A percentile compares a stretch with the other conserved stretches of the same genome.
phyloP scores from a whole-genome alignment of 768 basidiomycete genomes.

The Lactarius hatsudake region DNA sequence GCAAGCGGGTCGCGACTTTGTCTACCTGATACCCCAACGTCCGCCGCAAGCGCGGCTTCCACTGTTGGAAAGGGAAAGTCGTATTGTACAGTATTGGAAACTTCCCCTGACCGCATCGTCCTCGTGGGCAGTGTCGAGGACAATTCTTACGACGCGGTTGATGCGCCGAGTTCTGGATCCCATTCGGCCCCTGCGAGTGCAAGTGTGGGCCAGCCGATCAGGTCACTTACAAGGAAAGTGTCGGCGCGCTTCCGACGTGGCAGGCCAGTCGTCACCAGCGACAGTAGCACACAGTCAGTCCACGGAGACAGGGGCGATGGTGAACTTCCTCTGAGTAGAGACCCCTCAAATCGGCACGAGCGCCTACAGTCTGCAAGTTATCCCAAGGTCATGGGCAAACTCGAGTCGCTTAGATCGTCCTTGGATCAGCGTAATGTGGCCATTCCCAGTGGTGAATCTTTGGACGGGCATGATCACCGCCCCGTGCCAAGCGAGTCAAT shows the following conservation, averaged over 20 bases:
- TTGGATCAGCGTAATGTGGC: not conserved
- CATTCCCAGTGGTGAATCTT: not conserved
- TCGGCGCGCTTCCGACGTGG: slow-evolving; percentile 22
- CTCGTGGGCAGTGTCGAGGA: slow-evolving; percentile 17
- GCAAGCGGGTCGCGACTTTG: not conserved
- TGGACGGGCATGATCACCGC: not conserved
- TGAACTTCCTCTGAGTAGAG: not conserved
- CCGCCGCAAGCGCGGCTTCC: not conserved
- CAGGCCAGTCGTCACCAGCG: slow-evolving; percentile 1
- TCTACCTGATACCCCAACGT: not conserved
- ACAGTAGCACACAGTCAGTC: not conserved
- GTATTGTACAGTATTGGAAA: slow-evolving; percentile 3
- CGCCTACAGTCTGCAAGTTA: slow-evolving; percentile 15
- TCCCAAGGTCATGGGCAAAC: slow-evolving; percentile 19
- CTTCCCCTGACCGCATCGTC: slow-evolving; percentile 14
- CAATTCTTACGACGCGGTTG: not conserved
- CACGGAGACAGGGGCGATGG: not conserved
- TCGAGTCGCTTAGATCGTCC: slow-evolving; percentile 17
- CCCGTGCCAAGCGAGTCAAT: slow-evolving; percentile 4
- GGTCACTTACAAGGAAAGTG: slow-evolving; percentile 25
- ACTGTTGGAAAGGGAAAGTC: not conserved
- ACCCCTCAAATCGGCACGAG: slow-evolving; percentile 15
- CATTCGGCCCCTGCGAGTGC: not conserved
- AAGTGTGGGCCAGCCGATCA: slow-evolving; percentile 1
- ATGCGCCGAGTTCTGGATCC: not conserved